Evolutionary conservation across 139 green algal species (phyloP).

Genomic region (Closterium sp.): DNA sequence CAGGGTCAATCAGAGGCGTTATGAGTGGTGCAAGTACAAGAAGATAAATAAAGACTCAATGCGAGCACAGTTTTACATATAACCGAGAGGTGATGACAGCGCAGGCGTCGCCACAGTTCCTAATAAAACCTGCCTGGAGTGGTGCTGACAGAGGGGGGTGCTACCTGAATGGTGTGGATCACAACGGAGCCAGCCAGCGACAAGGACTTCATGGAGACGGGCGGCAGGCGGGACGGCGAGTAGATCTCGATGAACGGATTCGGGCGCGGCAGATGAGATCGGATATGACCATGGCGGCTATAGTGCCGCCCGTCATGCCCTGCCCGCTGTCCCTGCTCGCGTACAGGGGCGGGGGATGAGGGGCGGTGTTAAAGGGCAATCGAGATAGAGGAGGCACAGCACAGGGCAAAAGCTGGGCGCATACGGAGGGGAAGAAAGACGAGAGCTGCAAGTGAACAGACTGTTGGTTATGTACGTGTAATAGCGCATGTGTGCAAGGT

Average conservation of each 20-base stretch:
- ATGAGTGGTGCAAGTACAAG: neutral
- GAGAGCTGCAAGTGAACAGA: neutral
- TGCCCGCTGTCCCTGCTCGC: constrained; percentile 60
- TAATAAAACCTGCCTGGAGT: too few relatives aligned
- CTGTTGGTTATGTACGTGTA: neutral
- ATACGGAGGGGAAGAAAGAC: too few relatives aligned
- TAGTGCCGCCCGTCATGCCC: constrained; percentile 68
- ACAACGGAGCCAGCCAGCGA: neutral
- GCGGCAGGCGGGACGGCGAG: constrained; percentile 34
- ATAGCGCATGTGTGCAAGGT: neutral
- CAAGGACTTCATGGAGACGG: neutral
- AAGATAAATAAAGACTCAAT: too few relatives aligned
- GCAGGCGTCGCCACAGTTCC: too few relatives aligned
- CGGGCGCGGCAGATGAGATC: constrained; percentile 58
- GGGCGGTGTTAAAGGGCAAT: too few relatives aligned
- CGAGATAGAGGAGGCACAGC: too few relatives aligned
- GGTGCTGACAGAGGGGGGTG: neutral
- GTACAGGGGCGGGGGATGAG: neutral
- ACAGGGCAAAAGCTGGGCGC: too few relatives aligned
- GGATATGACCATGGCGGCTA: constrained; percentile 56
- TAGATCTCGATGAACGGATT: constrained; percentile 49
- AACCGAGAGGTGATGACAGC: too few relatives aligned
- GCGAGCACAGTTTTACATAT: too few relatives aligned
- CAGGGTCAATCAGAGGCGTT: neutral
- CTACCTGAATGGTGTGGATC: constrained; percentile 30